These are phyloP conservation scores for Cyberlindnera bimundalis DNA, from an alignment of 805 yeast genomes.

Conservation along the genomic window DNA sequence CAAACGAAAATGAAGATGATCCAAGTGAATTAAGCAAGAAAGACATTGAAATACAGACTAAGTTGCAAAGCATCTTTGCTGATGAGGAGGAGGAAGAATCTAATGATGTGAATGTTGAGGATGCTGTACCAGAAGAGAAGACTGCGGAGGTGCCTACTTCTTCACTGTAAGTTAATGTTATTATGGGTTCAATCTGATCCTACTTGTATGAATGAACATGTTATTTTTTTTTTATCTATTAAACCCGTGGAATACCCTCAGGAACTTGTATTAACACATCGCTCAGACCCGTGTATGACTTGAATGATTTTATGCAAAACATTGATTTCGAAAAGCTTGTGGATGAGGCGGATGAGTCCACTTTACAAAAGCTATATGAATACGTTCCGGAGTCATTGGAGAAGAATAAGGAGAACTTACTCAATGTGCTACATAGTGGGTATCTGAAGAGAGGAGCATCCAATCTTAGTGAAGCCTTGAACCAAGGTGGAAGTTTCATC, in stretches of 20 bases:
- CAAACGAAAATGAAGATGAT: slow-evolving; percentile 60
- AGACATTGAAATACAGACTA: slow-evolving; percentile 48
- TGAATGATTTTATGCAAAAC: slow-evolving; percentile 20
- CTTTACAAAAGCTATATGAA: slow-evolving; percentile 34
- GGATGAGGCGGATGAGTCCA: slow-evolving; percentile 27
- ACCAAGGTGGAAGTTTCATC: slow-evolving; percentile 45
- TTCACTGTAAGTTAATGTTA: slow-evolving; percentile 13
- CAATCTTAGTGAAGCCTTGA: slow-evolving; percentile 41
- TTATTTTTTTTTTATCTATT: background rate
- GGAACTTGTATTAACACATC: slow-evolving; percentile 10
- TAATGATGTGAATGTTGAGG: slow-evolving; percentile 24
- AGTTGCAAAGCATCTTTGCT: slow-evolving; percentile 46
- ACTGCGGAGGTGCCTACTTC: slow-evolving; percentile 10
- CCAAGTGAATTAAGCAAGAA: slow-evolving; percentile 52
- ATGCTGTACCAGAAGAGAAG: slow-evolving; percentile 5
- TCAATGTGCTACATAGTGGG: slow-evolving; percentile 43
- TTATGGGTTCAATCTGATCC: background rate
- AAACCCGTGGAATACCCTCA: background rate
- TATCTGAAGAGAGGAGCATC: slow-evolving; percentile 43
- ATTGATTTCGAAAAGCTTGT: slow-evolving; percentile 13
- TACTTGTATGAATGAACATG: background rate
- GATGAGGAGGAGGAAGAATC: slow-evolving; percentile 37
- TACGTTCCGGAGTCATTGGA: slow-evolving; percentile 43
- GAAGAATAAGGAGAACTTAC: slow-evolving; percentile 36
- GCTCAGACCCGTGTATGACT: slow-evolving; percentile 18